Evolutionary conservation across 345 rosid genomes (phyloP).

Genomic region (Corchorus capsularis): DNA sequence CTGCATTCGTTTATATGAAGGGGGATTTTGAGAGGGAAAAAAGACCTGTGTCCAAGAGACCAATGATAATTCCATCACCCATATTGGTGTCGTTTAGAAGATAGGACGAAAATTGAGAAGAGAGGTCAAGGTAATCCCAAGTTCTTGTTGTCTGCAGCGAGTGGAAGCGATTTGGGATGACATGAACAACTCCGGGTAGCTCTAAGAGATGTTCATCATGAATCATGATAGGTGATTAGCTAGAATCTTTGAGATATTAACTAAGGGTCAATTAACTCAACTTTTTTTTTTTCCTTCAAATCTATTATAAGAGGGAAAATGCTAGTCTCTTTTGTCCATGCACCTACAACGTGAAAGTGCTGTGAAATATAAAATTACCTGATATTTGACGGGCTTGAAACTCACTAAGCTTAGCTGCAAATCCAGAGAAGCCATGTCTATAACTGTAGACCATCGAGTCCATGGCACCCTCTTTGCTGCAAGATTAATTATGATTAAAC

Average conservation of each 20-base stretch:
- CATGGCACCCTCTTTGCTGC: background rate
- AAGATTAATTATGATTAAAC: no score
- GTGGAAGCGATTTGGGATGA: conserved; percentile 9
- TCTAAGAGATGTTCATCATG: background rate
- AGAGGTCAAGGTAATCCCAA: conserved; percentile 12
- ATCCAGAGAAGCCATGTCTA: conserved; percentile 5
- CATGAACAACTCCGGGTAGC: conserved; percentile 5
- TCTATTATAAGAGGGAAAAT: no score
- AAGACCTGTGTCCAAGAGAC: conserved; percentile 34
- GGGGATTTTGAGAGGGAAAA: background rate
- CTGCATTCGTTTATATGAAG: background rate
- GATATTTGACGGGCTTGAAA: background rate
- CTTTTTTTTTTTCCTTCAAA: no score
- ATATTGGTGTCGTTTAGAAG: conserved; percentile 9
- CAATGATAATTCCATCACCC: conserved; percentile 12
- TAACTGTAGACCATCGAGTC: background rate
- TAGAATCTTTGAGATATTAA: no score
- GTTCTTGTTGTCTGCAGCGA: conserved; percentile 12
- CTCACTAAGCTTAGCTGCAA: background rate
- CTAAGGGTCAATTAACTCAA: no score
- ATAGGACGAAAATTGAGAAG: background rate
- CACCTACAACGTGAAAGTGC: no score
- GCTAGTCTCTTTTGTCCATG: no score
- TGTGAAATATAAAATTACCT: background rate
- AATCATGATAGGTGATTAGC: background rate